Evolutionary conservation across 2,329 filamentous ascomycete species (phyloP).

Genomic region (Beauveria australis): DNA sequence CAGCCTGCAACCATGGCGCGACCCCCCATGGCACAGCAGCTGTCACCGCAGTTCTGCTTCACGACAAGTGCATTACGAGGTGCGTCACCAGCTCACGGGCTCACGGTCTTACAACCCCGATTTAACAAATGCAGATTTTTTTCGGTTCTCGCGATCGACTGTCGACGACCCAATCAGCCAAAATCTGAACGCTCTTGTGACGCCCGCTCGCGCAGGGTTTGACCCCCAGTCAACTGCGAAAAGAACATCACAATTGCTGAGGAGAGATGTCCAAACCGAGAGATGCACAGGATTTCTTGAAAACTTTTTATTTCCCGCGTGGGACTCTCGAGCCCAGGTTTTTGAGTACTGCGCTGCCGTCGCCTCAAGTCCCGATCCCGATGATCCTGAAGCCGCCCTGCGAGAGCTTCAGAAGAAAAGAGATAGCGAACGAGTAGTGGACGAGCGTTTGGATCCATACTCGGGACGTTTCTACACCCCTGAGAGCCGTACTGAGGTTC

Average conservation of each 20-base stretch:
- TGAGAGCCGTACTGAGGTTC: slow-evolving; percentile 70
- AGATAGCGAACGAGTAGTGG: slow-evolving; percentile 64
- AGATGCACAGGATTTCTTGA: slow-evolving; percentile 69
- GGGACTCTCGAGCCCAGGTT: slow-evolving; percentile 75
- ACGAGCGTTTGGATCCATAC: slow-evolving; percentile 90
- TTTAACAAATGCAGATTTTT: slow-evolving; percentile 59
- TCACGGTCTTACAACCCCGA: background rate
- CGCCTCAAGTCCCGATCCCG: slow-evolving; percentile 76
- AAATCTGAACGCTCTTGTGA: slow-evolving; percentile 82
- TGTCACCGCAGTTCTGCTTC: slow-evolving; percentile 74
- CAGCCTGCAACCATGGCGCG: slow-evolving; percentile 37
- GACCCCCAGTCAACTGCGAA: slow-evolving; percentile 69
- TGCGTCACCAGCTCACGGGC: slow-evolving; percentile 22
- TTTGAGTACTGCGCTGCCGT: slow-evolving; percentile 85
- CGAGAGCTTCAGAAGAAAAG: slow-evolving; percentile 62
- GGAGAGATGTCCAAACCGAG: slow-evolving; percentile 47
- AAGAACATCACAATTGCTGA: slow-evolving; percentile 43
- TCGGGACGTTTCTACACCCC: slow-evolving; percentile 71
- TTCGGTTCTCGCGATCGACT: slow-evolving; percentile 72
- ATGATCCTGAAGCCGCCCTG: slow-evolving; percentile 69
- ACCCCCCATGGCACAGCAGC: slow-evolving; percentile 36
- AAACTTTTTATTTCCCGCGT: slow-evolving; percentile 75
- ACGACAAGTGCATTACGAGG: slow-evolving; percentile 61
- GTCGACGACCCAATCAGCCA: slow-evolving; percentile 93
- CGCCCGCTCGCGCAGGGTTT: slow-evolving; percentile 64